Conservation (phyloP, 2,329 filamentous ascomycete species). For the Colletotrichum liaoningense region DNA sequence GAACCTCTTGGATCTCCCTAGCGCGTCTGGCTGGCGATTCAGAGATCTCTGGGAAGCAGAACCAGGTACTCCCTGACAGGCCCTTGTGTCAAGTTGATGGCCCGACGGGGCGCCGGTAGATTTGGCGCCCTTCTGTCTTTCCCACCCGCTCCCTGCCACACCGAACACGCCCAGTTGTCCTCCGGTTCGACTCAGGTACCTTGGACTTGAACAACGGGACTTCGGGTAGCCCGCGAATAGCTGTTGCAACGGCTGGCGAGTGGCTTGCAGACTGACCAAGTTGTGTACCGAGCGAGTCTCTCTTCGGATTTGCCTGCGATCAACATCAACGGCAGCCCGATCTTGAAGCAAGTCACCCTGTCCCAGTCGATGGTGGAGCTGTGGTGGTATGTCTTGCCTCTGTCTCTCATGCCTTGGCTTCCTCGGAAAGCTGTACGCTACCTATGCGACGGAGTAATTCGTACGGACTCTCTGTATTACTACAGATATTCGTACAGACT, state of each 20-base stretch:
- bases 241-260: neutral
- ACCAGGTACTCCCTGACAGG: slow-evolving; percentile 10
- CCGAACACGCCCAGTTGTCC: no score
- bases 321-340: neutral
- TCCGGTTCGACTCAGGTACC: slow-evolving; percentile 16
- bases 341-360: neutral
- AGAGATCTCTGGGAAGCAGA: slow-evolving; percentile 25
- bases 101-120: slow-evolving; percentile 23
- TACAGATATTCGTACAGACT: no score
- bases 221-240: slow-evolving; percentile 13
- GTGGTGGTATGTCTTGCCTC: neutral
- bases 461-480: no score
- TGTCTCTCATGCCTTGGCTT: neutral
- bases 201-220: slow-evolving; percentile 5
- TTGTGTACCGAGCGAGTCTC: neutral
- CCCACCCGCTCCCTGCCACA: neutral
- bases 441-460: neutral
- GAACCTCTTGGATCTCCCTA: slow-evolving; percentile 21
- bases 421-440: neutral
- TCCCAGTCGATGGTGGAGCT: neutral
- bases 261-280: neutral
- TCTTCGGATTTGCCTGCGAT: neutral
- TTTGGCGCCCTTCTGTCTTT: slow-evolving; percentile 18
- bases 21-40: slow-evolving; percentile 26
- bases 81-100: slow-evolving; percentile 27